These are phyloP conservation scores for Dryas alaskensis DNA, from an alignment of 306 rosid genomes.

Conservation along the genomic window DNA sequence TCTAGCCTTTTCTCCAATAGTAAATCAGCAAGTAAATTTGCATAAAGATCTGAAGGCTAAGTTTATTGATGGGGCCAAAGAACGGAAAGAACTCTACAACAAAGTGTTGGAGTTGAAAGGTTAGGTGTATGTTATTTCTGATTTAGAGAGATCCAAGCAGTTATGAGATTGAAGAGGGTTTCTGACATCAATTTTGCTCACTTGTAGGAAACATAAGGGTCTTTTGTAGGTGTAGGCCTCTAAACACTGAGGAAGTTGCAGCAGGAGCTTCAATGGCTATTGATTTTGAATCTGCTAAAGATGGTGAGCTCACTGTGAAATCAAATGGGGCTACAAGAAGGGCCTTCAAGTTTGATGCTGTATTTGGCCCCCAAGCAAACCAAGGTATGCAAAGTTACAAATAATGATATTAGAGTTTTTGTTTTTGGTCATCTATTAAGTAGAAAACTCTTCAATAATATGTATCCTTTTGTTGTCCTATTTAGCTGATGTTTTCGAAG, in stretches of 20 bases:
- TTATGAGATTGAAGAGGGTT: conserved; percentile 14
- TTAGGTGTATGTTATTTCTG: conserved; percentile 28
- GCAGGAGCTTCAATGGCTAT: conserved; percentile 69
- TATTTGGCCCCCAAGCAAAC: conserved; percentile 75
- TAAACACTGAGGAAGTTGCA: conserved; percentile 60
- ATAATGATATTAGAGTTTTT: conserved; percentile 1
- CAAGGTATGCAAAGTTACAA: conserved; percentile 52
- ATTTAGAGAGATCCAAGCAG: conserved; percentile 17
- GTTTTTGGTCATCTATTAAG: conserved; percentile 7
- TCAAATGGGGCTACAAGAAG: conserved; percentile 74
- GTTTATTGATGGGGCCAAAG: conserved; percentile 70
- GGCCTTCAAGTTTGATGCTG: conserved; percentile 79
- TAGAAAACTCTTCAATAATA: conserved; percentile 14
- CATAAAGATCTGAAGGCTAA: conserved; percentile 67
- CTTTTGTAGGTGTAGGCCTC: conserved; percentile 95
- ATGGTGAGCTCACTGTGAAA: conserved; percentile 72
- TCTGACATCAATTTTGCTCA: conserved; percentile 30
- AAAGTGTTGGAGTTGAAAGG: conserved; percentile 92
- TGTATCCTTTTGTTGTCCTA: conserved; percentile 17
- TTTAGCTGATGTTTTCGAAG: conserved; percentile 74
- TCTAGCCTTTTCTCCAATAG: conserved; percentile 32
- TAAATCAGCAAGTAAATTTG: conserved; percentile 53
- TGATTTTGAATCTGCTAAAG: conserved; percentile 86
- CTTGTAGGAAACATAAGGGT: conserved; percentile 89
- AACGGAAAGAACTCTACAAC: conserved; percentile 82